These are phyloP conservation scores for Daldinia bambusicola DNA, from an alignment of 495 filamentous ascomycete species.

Conservation along the genomic window DNA sequence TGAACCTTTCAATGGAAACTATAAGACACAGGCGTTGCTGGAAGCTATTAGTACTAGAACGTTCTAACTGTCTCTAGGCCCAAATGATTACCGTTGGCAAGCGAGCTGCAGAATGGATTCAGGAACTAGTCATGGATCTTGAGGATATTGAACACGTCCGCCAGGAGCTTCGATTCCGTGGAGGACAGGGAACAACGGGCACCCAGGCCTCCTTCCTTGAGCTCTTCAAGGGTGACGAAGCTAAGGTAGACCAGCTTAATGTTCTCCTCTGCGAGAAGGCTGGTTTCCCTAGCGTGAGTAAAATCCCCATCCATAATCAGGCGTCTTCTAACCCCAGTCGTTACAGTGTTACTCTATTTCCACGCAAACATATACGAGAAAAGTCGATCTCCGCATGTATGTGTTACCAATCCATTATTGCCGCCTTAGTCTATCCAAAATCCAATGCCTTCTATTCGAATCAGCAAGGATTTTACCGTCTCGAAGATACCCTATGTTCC, in stretches of 20 bases:
- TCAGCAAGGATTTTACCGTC: background rate
- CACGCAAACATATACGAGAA: conserved; percentile 67
- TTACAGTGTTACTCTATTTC: conserved; percentile 61
- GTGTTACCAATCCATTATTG: background rate
- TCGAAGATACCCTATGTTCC: background rate
- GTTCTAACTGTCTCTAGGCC: conserved; percentile 16
- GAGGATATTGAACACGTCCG: conserved; percentile 80
- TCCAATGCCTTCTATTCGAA: too few relatives aligned
- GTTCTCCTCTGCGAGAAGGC: conserved; percentile 84
- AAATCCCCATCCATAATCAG: background rate
- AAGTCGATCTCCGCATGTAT: conserved; percentile 80
- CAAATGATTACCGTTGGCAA: conserved; percentile 86
- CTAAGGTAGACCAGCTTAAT: conserved; percentile 81
- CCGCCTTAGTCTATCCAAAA: background rate
- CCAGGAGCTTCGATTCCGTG: conserved; percentile 81
- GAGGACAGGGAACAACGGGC: conserved; percentile 70
- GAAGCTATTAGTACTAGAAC: background rate
- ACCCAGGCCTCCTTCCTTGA: conserved; percentile 76
- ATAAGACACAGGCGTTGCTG: background rate
- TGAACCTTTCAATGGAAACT: background rate
- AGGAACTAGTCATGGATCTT: conserved; percentile 89
- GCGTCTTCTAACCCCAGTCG: background rate
- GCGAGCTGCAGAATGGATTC: conserved; percentile 80
- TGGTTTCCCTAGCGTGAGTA: conserved; percentile 70
- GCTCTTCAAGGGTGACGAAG: conserved; percentile 78